These are phyloP conservation scores for Trichoderma koningiopsis DNA, from an alignment of 2,329 filamentous ascomycete genomes.

Conservation along the genomic window DNA sequence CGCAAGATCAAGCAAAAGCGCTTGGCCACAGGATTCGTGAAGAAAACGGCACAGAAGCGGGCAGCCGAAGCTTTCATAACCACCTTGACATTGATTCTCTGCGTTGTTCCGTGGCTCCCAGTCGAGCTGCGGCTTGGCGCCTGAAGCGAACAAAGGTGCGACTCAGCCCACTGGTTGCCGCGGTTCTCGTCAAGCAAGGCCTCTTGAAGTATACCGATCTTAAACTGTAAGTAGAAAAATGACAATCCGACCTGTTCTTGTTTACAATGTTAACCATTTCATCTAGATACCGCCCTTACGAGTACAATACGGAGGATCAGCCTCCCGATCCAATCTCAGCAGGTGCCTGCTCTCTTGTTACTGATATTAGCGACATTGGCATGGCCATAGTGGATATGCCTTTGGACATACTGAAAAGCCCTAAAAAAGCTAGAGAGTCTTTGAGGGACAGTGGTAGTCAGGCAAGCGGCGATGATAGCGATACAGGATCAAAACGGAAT, in stretches of 20 bases:
- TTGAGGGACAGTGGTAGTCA: conserved; percentile 17
- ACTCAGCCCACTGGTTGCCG: conserved; percentile 72
- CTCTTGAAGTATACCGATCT: conserved; percentile 69
- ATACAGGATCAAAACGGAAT: conserved; percentile 16
- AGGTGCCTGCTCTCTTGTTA: conserved; percentile 74
- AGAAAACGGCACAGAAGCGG: conserved; percentile 65
- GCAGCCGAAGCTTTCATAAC: conserved; percentile 70
- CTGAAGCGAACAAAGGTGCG: conserved; percentile 67
- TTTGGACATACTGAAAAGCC: conserved; percentile 54
- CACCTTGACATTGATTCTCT: conserved; percentile 67
- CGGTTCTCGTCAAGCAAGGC: conserved; percentile 65
- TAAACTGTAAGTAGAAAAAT: conserved; percentile 61
- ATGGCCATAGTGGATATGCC: conserved; percentile 80
- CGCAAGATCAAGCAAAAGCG: conserved; percentile 56
- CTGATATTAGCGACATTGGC: conserved; percentile 77
- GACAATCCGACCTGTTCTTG: neutral
- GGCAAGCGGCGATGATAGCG: conserved; percentile 16
- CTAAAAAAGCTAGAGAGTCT: conserved; percentile 6
- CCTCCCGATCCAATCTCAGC: conserved; percentile 80
- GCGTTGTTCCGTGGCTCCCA: conserved; percentile 69
- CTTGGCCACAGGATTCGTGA: conserved; percentile 66
- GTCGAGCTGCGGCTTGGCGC: conserved; percentile 72
- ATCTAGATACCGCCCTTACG: conserved; percentile 52
- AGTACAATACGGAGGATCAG: conserved; percentile 78
- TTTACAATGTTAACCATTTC: conserved; percentile 23